Percentiles rank a stretch among this genome's conserved stretches.
Conservation (phyloP, 257 asterid species). For the Capsicum rhomboideum region DNA sequence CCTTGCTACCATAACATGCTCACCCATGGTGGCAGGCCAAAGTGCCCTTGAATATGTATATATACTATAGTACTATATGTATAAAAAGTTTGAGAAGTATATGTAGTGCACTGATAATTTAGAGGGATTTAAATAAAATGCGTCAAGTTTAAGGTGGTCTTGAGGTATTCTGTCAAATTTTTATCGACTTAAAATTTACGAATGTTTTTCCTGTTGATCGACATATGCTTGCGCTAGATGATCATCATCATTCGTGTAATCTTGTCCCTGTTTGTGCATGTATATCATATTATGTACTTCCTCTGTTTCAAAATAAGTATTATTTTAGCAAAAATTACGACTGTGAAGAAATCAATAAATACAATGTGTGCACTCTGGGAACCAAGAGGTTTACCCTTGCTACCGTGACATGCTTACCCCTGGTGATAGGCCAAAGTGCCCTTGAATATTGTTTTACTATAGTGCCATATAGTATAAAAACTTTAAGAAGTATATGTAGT, state of each 20-base stretch:
- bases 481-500: too few relatives aligned
- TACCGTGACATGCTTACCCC: too few relatives aligned
- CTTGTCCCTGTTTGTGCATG: too few relatives aligned
- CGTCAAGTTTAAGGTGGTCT: background rate
- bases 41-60: constrained; percentile 38
- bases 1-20: constrained; percentile 54
- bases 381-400: too few relatives aligned
- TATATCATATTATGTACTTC: too few relatives aligned
- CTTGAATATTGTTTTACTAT: too few relatives aligned
- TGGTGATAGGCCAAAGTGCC: too few relatives aligned
- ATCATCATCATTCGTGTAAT: background rate
- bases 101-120: background rate
- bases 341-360: too few relatives aligned
- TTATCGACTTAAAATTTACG: background rate
- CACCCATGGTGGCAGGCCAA: constrained; percentile 44
- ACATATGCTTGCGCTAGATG: background rate
- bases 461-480: too few relatives aligned
- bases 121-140: background rate
- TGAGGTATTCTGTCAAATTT: background rate
- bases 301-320: too few relatives aligned
- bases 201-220: background rate
- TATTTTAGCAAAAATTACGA: too few relatives aligned
- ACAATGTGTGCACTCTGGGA: too few relatives aligned
- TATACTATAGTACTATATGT: background rate
- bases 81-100: background rate